Percentiles rank a stretch among this genome's conserved stretches.
These are phyloP conservation scores for Monosporozyma aerobia DNA, from an alignment of 805 yeast genomes.

Conservation along the genomic window DNA sequence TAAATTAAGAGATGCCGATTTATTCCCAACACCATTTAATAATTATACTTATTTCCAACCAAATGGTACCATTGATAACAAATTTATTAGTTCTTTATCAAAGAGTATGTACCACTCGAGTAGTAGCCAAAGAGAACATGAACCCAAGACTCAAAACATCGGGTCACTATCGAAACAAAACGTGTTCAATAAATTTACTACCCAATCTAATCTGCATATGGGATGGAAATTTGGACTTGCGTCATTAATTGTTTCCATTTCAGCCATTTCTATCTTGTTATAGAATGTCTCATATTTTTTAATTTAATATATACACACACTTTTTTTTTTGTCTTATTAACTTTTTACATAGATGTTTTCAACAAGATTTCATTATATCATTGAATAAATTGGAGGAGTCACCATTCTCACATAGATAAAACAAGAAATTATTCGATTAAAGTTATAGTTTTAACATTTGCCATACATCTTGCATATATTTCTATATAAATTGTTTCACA, in stretches of 20 bases:
- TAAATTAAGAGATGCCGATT: slow-evolving; percentile 37
- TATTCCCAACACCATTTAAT: slow-evolving; percentile 56
- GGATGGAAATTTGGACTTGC: neutral
- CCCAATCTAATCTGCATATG: neutral
- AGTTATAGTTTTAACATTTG: no score
- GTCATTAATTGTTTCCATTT: neutral
- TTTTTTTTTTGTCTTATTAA: neutral
- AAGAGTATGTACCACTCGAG: slow-evolving; percentile 8
- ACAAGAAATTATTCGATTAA: no score
- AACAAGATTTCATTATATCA: neutral
- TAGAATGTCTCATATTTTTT: neutral
- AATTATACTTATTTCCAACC: slow-evolving; percentile 39
- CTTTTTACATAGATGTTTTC: neutral
- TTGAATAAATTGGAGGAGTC: no score
- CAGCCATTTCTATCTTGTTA: neutral
- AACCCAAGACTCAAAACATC: neutral
- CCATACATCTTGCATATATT: no score
- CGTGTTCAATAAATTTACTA: neutral
- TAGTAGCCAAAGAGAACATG: neutral
- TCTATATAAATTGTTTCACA: no score
- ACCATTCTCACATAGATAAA: no score
- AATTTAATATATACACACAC: neutral
- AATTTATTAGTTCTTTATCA: slow-evolving; percentile 12
- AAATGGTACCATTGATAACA: slow-evolving; percentile 17
- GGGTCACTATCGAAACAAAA: neutral